Evolutionary conservation across 768 basidiomycete species (phyloP), one percentile per base, ranked within the genome.

Genomic region (Fistulinella prunicolor): DNA sequence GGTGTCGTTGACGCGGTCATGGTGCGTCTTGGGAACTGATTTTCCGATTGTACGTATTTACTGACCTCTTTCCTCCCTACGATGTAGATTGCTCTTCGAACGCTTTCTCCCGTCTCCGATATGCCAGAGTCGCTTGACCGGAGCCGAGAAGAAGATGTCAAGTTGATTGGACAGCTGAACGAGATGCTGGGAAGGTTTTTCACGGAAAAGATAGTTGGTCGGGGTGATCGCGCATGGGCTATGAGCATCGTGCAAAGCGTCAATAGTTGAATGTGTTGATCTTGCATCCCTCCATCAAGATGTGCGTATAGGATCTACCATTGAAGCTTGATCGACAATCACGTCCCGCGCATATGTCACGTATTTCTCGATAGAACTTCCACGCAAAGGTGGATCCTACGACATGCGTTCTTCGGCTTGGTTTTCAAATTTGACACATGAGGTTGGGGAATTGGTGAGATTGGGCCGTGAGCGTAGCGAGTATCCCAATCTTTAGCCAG

Each of bases 191-290:
- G 89, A 13, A 75, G 76, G 23, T 78, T 77, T 49, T 87, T 90
- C 54, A 77, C 83, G 0, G 72, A 76, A 38, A 71, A 71, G 38
- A 61, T 90, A 16, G 43, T 66, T 29, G 39, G 41, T 32, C 66
- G 70, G 2, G 72, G 69, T 26, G 88, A 90, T 61, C 75, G 77
- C 9, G 69, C 68, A 3, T 89, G 88, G 88, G 82, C 84, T 6
- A 63, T 73, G 52, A 78, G 80, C 21, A 73, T 88, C 20, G 61
- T 86, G 12, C 61, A 61, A 24, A 67, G 63, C 20, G 42, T 67
- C 20, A 53, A 55, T 40, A 53, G 53, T 36, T 59, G 53, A 55
- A 34, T 35, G n/a, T n/a, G n/a, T n/a, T n/a, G n/a, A n/a, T n/a
- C n/a, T n/a, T n/a, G n/a, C n/a, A 14, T 2, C 17, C 21, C 8